These are phyloP conservation scores for Chrysanthemum lavandulifolium DNA, from an alignment of 129 eudicot species.

Conservation along the genomic window DNA sequence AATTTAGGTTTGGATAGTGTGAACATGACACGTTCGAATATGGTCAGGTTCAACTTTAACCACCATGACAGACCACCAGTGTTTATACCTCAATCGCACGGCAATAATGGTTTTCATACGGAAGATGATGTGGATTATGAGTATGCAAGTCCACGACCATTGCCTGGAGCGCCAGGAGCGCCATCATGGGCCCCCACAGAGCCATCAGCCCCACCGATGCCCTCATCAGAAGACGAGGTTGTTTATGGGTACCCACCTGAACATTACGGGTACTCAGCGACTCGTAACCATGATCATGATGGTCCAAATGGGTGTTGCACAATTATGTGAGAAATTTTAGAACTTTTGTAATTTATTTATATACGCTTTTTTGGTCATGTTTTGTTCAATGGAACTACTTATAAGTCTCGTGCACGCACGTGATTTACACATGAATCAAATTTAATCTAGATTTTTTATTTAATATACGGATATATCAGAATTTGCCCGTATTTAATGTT, in stretches of 20 bases:
- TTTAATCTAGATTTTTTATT: too few species aligned
- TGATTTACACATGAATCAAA: too few species aligned
- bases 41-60: conserved; percentile 5
- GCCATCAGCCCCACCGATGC: conserved; percentile 21
- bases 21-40: conserved; percentile 18
- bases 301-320: conserved; percentile 8
- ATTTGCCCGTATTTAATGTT: too few species aligned
- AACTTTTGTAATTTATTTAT: not conserved
- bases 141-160: conserved; percentile 12
- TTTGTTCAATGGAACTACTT: too few species aligned
- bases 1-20: conserved; percentile 16
- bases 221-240: not conserved
- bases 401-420: too few species aligned
- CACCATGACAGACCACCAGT: not conserved
- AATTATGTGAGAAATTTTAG: not conserved
- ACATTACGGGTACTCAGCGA: not conserved
- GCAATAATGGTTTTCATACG: not conserved
- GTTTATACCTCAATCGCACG: not conserved
- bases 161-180: not conserved
- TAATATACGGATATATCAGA: too few species aligned
- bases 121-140: not conserved
- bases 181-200: conserved; percentile 14
- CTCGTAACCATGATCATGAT: not conserved
- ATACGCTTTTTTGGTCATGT: not conserved
- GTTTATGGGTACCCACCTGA: conserved; percentile 23